Percentiles rank a stretch among this genome's conserved stretches.
These are phyloP conservation scores for Suillus cothurnatus DNA, from an alignment of 768 basidiomycete species.

Conservation along the genomic window DNA sequence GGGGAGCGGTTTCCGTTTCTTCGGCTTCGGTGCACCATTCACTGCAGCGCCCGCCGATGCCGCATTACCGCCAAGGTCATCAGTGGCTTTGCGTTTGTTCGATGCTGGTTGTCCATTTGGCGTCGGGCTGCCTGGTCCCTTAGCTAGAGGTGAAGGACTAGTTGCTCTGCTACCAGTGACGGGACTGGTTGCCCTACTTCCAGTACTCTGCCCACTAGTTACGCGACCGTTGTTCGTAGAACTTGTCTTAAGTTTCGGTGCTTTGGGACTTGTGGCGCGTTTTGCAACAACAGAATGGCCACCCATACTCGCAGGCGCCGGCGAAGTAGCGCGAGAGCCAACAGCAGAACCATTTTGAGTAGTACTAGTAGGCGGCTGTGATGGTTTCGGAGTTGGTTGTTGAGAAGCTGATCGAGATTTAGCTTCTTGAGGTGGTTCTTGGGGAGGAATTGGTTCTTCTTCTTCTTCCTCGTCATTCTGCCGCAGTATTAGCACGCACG, in stretches of 20 bases:
- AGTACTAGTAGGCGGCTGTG: slow-evolving; percentile 35
- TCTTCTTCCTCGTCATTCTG: slow-evolving; percentile 77
- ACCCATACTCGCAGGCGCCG: slow-evolving; percentile 53
- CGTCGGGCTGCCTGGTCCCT: slow-evolving; percentile 28
- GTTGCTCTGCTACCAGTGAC: slow-evolving; percentile 38
- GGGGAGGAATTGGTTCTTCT: slow-evolving; percentile 50
- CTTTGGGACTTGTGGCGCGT: slow-evolving; percentile 83
- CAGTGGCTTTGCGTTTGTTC: slow-evolving; percentile 65
- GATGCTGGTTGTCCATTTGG: slow-evolving; percentile 45
- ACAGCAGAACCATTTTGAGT: slow-evolving; percentile 28
- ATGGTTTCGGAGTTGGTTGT: slow-evolving; percentile 32
- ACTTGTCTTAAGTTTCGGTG: slow-evolving; percentile 54
- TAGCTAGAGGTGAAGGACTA: slow-evolving; percentile 31
- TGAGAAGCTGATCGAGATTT: slow-evolving; percentile 49
- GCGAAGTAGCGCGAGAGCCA: slow-evolving; percentile 60
- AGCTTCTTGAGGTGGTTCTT: slow-evolving; percentile 43
- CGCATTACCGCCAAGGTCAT: slow-evolving; percentile 30
- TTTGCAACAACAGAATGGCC: slow-evolving; percentile 83
- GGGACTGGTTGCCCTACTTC: slow-evolving; percentile 58
- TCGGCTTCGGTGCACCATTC: slow-evolving; percentile 43
- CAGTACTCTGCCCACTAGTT: slow-evolving; percentile 45
- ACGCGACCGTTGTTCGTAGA: slow-evolving; percentile 49
- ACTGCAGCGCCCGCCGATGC: slow-evolving; percentile 11
- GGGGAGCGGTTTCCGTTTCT: slow-evolving; percentile 54
- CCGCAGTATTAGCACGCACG: slow-evolving; percentile 15